A percentile compares a stretch with the other conserved stretches of the same genome.
phyloP scores from a whole-genome alignment of 148 eudicot genomes.

The Amaranthus palmeri region DNA sequence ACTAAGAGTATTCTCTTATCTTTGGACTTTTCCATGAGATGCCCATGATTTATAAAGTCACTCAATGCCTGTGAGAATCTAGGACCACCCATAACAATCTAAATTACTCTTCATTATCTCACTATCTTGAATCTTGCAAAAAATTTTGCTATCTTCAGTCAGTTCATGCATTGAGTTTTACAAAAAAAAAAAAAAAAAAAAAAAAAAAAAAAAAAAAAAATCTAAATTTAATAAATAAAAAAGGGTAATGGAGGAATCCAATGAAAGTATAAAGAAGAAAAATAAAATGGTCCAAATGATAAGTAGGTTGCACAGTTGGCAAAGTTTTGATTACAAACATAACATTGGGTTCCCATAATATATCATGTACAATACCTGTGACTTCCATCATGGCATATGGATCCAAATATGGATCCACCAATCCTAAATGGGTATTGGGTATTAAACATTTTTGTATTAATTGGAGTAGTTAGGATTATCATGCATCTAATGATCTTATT shows the following conservation, averaged over 20 bases:
- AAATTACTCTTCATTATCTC: constrained; percentile 7
- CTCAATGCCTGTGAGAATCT: constrained; percentile 16
- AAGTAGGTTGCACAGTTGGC: constrained; percentile 13
- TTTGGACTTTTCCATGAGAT: neutral
- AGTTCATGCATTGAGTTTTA: constrained; percentile 17
- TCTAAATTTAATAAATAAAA: neutral
- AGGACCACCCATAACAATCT: constrained; percentile 18
- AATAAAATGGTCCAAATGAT: constrained; percentile 15
- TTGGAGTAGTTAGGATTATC: neutral
- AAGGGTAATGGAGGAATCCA: constrained; percentile 18
- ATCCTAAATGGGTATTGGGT: neutral
- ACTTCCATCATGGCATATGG: constrained; percentile 13
- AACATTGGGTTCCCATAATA: constrained; percentile 14
- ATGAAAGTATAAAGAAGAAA: constrained; percentile 9
- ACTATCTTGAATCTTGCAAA: constrained; percentile 23
- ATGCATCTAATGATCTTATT: neutral
- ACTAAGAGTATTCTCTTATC: no score
- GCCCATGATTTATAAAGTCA: constrained; percentile 13
- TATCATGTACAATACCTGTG: constrained; percentile 21
- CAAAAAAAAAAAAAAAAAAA: neutral
- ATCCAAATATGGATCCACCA: constrained; percentile 6
- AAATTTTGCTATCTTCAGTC: constrained; percentile 18
- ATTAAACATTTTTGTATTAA: neutral
- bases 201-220: neutral
- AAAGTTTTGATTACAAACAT: neutral